Base-by-base conservation (phyloP, 352 stramenopile genomes). In the Phytophthora crassamura region DNA sequence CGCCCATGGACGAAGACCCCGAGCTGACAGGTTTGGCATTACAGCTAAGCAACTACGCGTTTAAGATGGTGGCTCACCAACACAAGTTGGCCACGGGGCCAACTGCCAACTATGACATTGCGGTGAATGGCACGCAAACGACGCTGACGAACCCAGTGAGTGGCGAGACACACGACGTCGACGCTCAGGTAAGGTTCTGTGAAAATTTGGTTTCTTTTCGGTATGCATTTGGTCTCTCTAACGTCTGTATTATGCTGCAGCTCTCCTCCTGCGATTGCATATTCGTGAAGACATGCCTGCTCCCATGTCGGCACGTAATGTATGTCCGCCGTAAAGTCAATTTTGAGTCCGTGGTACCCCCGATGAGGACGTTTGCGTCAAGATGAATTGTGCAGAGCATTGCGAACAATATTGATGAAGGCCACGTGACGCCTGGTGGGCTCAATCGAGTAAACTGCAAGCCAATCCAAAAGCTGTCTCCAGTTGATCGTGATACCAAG, bases 181-280 rank as follows among this genome's bases (percentile, higher is more conserved):
- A 63, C 35, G 18, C 55, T 14, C 40, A 32, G 35, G 55, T 54
- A 63, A 5, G n/a, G 43, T 63, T 63, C 22, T 36, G 55, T 54
- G 9, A 42, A 6, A 0, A 33, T 63, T 63, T 10, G 35, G 15
- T 41, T n/a, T n/a, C n/a, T 40, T 20, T 55, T 63, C 4, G 11
- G 57, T 65, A 28, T 4, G 22, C 2, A 28, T 28, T 28, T 2
- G 4, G 22, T 28, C 4, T 28, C 22, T 35, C 16, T 36, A 22
- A 38, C 3, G 28, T 46, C 11, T 38, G 4, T 20, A 20, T 32
- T 28, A 10, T 46, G 5, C 9, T 55, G 7, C 38, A 58, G 46
- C 30, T 46, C 7, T 38, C 38, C 15, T 32, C 18, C 3, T 58
- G 46, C 11, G 15, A 56, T 33, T 52, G 30, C 7, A 50, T 51